Percentiles rank a stretch among this genome's conserved stretches.
Evolutionary conservation across 176 grass and related monocot genomes (phyloP).

Genomic region (Panicum miliaceum): DNA sequence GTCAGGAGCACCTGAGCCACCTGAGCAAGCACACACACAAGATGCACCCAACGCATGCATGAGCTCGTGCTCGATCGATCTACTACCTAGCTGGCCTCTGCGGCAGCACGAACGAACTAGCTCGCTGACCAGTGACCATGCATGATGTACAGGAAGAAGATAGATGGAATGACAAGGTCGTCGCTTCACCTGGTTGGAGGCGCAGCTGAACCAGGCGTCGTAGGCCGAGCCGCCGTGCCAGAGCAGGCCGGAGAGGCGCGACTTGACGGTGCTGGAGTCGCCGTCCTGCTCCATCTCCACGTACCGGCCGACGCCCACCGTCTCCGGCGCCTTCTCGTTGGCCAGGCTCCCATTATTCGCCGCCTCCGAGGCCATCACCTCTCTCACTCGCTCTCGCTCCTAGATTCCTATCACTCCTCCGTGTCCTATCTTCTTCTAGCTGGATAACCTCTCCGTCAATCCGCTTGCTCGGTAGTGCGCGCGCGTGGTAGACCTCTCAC

Average conservation of each 20-base stretch:
- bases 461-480: neutral
- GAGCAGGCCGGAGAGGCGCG: slow-evolving; percentile 83
- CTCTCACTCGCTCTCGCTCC: neutral
- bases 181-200: slow-evolving; percentile 83
- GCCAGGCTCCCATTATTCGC: slow-evolving; percentile 53
- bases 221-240: slow-evolving; percentile 99
- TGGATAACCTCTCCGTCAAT: neutral
- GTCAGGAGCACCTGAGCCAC: slow-evolving; percentile 98
- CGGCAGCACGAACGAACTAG: neutral
- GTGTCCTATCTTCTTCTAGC: neutral
- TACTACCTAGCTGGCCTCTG: too few relatives aligned
- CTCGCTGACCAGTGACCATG: neutral
- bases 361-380: slow-evolving; percentile 56
- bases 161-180: neutral
- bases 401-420: neutral
- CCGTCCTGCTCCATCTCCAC: slow-evolving; percentile 88
- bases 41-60: neutral
- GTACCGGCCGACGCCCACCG: slow-evolving; percentile 77
- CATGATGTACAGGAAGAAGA: neutral
- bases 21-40: slow-evolving; percentile 45
- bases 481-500: neutral
- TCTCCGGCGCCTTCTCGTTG: slow-evolving; percentile 82
- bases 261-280: slow-evolving; percentile 51
- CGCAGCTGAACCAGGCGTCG: slow-evolving; percentile 99
- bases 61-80: too few relatives aligned